A percentile compares a stretch with the other conserved stretches of the same genome.
These are phyloP conservation scores for Logfia minima DNA, from an alignment of 129 eudicot species.

Conservation along the genomic window DNA sequence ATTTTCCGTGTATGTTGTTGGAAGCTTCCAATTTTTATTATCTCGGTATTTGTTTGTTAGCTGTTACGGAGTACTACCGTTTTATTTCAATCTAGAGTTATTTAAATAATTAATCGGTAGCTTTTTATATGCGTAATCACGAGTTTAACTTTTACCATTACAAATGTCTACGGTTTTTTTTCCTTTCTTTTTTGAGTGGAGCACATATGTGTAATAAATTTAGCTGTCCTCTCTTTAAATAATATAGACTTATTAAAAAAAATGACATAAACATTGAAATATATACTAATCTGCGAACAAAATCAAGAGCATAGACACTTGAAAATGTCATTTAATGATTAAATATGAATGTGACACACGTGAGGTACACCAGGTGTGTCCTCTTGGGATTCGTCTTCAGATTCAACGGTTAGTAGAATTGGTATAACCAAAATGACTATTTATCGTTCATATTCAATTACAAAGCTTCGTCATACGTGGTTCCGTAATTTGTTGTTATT, in stretches of 20 bases:
- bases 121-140: neutral
- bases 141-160: neutral
- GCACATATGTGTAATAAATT: neutral
- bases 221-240: neutral
- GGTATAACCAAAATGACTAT: conserved; percentile 21
- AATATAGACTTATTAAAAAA: neutral
- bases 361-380: conserved; percentile 19
- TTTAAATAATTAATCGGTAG: neutral
- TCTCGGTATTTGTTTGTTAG: neutral
- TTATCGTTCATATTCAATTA: neutral
- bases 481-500: neutral
- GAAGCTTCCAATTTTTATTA: conserved; percentile 12
- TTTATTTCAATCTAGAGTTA: neutral
- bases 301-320: neutral
- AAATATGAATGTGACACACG: conserved; percentile 17
- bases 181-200: too few relatives aligned
- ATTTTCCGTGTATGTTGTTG: conserved; percentile 22
- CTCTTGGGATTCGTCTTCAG: neutral
- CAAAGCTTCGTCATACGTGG: neutral
- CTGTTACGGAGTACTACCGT: neutral
- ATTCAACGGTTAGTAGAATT: conserved; percentile 30
- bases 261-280: neutral
- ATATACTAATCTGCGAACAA: neutral
- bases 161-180: neutral
- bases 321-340: conserved; percentile 2